Conservation (phyloP, 2,329 filamentous ascomycete species). For the Blumeria graminis region DNA sequence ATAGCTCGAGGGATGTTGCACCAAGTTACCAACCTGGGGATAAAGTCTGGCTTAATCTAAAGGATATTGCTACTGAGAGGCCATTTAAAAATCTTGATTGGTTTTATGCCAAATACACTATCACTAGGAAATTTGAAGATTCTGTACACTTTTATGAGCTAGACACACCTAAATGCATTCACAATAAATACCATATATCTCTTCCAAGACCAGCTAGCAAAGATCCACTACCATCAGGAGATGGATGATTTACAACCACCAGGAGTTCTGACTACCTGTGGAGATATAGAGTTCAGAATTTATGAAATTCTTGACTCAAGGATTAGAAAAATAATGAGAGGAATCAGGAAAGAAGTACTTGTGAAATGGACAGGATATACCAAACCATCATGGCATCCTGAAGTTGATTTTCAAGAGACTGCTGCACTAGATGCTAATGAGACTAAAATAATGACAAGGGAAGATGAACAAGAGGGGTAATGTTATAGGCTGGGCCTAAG, state of each 20-base stretch:
- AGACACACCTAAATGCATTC: background rate
- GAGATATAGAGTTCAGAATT: background rate
- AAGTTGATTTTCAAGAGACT: background rate
- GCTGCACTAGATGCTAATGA: background rate
- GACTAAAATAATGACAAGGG: too few species aligned
- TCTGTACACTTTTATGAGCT: conserved; percentile 1
- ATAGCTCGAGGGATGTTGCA: background rate
- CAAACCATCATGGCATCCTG: background rate
- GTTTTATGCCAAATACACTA: too few species aligned
- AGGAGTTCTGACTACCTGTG: background rate
- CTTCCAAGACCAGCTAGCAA: background rate
- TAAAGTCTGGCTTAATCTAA: conserved; percentile 1
- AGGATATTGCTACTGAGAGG: too few species aligned
- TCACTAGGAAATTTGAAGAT: too few species aligned
- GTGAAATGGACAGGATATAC: background rate
- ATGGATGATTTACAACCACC: background rate
- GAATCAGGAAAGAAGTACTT: background rate
- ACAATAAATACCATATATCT: background rate
- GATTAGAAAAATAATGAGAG: background rate
- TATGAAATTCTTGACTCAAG: background rate
- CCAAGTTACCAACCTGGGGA: background rate
- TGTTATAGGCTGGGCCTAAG: too few species aligned
- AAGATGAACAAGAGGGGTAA: too few species aligned
- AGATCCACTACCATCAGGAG: background rate
- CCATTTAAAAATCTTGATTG: too few species aligned